These are phyloP conservation scores for Obelidium mucronatum DNA, from an alignment of 192 early-diverging fungal genomes.

Conservation along the genomic window DNA sequence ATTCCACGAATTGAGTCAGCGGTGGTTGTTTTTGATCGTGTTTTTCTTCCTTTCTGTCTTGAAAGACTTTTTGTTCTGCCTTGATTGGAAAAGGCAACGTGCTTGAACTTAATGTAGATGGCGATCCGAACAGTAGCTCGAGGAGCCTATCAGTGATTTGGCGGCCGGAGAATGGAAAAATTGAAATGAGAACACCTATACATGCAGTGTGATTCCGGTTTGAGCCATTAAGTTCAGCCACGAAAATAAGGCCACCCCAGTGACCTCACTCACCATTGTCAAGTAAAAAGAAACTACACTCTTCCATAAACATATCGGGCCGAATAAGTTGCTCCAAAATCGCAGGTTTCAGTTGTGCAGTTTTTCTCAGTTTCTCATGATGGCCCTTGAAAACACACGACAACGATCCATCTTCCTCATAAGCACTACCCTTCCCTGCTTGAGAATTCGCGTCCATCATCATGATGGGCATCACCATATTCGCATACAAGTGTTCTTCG, in stretches of 20 bases:
- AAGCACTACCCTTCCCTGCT: neutral
- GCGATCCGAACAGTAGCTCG: neutral
- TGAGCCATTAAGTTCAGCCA: too few relatives aligned
- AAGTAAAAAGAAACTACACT: slow-evolving; percentile 16
- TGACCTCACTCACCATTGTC: neutral
- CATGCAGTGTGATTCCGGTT: too few relatives aligned
- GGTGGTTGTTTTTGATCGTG: too few relatives aligned
- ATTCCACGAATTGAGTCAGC: neutral
- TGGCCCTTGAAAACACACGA: slow-evolving; percentile 19
- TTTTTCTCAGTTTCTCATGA: neutral
- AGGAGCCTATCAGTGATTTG: slow-evolving; percentile 12
- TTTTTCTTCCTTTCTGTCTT: too few relatives aligned
- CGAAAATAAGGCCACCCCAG: too few relatives aligned
- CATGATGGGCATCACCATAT: slow-evolving; percentile 17
- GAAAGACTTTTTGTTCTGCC: too few relatives aligned
- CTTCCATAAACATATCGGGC: slow-evolving; percentile 18
- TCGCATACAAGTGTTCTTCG: neutral
- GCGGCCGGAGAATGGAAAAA: neutral
- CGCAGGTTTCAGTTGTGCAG: neutral
- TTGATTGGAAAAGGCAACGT: too few relatives aligned
- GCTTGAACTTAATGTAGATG: neutral
- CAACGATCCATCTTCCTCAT: neutral
- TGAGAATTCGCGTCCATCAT: neutral
- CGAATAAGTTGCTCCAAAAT: neutral
- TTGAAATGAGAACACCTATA: neutral